phyloP scores from a whole-genome alignment of 2,329 filamentous ascomycete species.

The Colletotrichum horii region DNA sequence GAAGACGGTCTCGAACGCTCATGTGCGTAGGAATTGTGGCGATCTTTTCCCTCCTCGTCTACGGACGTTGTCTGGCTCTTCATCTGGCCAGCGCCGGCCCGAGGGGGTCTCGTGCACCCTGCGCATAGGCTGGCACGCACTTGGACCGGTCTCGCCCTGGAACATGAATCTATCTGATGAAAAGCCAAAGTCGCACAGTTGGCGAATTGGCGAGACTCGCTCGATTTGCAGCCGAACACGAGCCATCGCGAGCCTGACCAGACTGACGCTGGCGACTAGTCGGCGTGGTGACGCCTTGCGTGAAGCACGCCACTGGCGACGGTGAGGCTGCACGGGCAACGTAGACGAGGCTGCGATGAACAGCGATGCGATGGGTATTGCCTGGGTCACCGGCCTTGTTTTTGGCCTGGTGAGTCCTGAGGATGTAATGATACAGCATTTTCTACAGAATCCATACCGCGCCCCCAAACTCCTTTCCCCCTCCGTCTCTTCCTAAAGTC shows the following conservation, averaged over 20 bases:
- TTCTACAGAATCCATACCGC: not conserved
- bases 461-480: not conserved
- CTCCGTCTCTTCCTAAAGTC: not conserved
- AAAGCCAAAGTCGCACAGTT: not conserved
- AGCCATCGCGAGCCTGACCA: not conserved
- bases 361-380: conserved; percentile 8
- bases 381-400: not conserved
- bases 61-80: not conserved
- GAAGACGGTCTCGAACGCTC: not conserved
- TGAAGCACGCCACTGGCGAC: not conserved
- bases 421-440: conserved; percentile 7
- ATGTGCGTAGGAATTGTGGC: not conserved
- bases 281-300: not conserved
- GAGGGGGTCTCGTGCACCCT: not conserved
- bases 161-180: not conserved
- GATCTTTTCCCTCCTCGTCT: not conserved
- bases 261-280: not conserved
- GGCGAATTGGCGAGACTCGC: not conserved
- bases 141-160: not conserved
- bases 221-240: not conserved
- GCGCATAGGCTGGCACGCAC: not conserved
- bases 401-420: not conserved
- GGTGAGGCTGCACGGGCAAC: not conserved
- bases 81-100: not conserved
- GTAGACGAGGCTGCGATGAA: not conserved